Base-by-base conservation (phyloP, 2,329 filamentous ascomycete species). In the Diaporthe caulivora region DNA sequence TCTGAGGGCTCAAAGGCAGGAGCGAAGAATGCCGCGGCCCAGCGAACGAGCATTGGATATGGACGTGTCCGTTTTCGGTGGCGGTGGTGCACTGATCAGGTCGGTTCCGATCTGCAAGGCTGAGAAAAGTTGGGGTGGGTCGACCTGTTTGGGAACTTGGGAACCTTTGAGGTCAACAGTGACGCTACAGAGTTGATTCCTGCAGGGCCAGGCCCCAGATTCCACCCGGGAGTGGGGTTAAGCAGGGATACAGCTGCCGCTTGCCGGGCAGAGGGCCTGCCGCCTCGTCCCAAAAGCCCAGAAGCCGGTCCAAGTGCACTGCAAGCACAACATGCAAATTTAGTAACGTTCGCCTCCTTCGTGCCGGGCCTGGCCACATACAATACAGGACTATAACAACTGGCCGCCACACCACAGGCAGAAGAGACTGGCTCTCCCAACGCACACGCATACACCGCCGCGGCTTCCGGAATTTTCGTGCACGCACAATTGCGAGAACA, bases 51-150 rank as follows among this genome's bases (percentile, higher is more conserved):
- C 26, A 47, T 26, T 47, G 42, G 53, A 31, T 34, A 40, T 71
- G 55, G 53, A 51, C 68, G 51, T 29, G n/a, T 15, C 40, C 24
- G 53, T 58, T 29, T 10, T 57, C 60, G 6, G 37, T 70, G 6
- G 37, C 11, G 21, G 29, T 24, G 53, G 47, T 49, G 58, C 26
- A 65, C 42, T 49, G 42, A 26, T 65, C 40, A 44, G 57, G 29
- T 34, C 26, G 60, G 60, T 49, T 29, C 42, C 47, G 72, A 73
- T 70, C 65, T 75, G 71, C 68, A 72, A 58, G 71, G 72, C 70
- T 76, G 72, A 72, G 26, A 26, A 71, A 42, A 72, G 73, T 64
- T 68, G 26, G 51, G 68, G 54, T 58, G 68, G 68, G 42, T 29
- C n/a, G 37, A 9, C n/a, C n/a, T 42, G 37, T 17, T 26, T 42